These are phyloP conservation scores for Sungouiella thailandica DNA, from an alignment of 805 yeast species.

Conservation along the genomic window DNA sequence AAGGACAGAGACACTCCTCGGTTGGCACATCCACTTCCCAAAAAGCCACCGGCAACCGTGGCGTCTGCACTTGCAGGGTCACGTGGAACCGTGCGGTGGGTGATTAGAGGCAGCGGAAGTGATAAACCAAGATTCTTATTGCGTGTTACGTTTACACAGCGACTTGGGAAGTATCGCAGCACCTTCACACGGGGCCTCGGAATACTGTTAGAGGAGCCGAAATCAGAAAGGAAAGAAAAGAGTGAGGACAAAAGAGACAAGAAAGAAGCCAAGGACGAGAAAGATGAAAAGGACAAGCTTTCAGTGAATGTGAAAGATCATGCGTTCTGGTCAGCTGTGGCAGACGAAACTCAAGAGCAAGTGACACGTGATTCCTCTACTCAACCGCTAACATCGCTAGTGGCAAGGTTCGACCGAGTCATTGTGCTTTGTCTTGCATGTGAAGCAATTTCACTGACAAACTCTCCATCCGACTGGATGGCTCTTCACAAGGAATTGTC, in stretches of 20 bases:
- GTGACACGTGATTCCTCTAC: conserved; percentile 14
- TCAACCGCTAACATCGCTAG: no score
- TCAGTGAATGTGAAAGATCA: background rate
- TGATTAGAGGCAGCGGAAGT: conserved; percentile 24
- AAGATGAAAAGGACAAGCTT: conserved; percentile 1
- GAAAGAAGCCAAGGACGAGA: conserved; percentile 1
- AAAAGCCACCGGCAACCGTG: conserved; percentile 11
- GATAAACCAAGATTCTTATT: conserved; percentile 22
- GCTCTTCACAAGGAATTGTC: conserved; percentile 9
- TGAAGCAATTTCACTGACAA: no score
- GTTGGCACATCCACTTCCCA: conserved; percentile 14
- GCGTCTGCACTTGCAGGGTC: conserved; percentile 4
- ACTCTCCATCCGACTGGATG: no score
- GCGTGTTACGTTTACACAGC: conserved; percentile 19
- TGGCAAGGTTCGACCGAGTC: no score
- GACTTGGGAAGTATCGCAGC: conserved; percentile 12
- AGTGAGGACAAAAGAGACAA: no score
- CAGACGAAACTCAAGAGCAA: conserved; percentile 6
- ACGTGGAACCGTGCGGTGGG: conserved; percentile 19
- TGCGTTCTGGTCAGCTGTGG: conserved; percentile 3
- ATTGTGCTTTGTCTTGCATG: no score
- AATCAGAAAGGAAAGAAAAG: conserved; percentile 8
- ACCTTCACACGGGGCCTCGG: conserved; percentile 9
- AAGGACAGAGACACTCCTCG: no score
- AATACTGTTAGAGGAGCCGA: no score